Base-by-base conservation (phyloP, 495 filamentous ascomycete genomes). In the Talaromyces adpressus region DNA sequence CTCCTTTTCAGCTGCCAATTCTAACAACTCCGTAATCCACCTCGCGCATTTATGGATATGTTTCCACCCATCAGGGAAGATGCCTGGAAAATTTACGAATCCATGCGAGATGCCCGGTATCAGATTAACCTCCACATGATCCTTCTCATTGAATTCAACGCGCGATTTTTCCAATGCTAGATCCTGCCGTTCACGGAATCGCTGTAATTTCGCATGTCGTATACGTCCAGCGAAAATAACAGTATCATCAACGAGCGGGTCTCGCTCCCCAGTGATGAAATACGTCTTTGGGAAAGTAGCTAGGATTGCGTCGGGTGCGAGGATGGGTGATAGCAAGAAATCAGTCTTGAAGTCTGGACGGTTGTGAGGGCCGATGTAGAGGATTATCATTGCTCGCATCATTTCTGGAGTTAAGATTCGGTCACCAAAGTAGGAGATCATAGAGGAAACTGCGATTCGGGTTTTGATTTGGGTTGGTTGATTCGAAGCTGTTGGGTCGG, bases 361-460 rank as follows among this genome's bases (percentile, higher is more conserved):
- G 75, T 92, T 88, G 70, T 96, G 87, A 0, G 93, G 93, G 16
- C 94, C 95, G 66, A 98, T 89, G 71, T 98, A 98, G 22, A 98
- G 82, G 72, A 98, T 96, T 63, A 98, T 94, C 94, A 98, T 98
- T 30, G 92, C 92, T 59, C 94, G 89, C 89, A 98, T 97, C 91
- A 98, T 96, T 72, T 98, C 95, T 0, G 94, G 95, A 0, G 91
- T 92, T 25, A 98, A 82, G 39, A 98, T 89, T 23, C 95, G 90
- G 75, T 98, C 94, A 72, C 93, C 91, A 71, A 97, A 94, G 77
- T 98, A 98, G 11, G 93, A 96, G 61, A 98, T 93, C 85, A 97
- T 93, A n/a, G 86, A 91, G 0, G 91, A 91, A 75, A 92, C 93
- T 47, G 94, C 92, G 7, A 98, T 84, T 47, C 92, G 85, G 18